phyloP scores from a whole-genome alignment of 2,329 filamentous ascomycete genomes.

The Triangularia verruculosa region DNA sequence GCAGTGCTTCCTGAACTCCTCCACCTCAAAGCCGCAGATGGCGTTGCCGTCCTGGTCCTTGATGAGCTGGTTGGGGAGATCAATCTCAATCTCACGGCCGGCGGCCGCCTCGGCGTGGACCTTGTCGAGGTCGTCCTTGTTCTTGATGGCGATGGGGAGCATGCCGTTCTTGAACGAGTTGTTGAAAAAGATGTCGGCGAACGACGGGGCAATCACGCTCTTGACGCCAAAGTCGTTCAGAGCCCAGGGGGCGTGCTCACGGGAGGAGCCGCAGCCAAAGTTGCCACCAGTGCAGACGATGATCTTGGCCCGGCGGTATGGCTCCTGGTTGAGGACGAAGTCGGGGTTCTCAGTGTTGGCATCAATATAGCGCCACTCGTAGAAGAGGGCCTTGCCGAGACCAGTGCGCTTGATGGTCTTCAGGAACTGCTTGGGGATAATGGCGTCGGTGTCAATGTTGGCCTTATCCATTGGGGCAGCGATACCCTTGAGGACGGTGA shows the following conservation, averaged over 20 bases:
- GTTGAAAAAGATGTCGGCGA: constrained; percentile 96
- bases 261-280: constrained; percentile 89
- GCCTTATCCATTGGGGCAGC: constrained; percentile 82
- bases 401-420: constrained; percentile 99
- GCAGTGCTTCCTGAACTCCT: constrained; percentile 93
- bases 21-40: constrained; percentile 79
- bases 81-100: constrained; percentile 82
- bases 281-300: constrained; percentile 88
- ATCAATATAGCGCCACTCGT: constrained; percentile 73
- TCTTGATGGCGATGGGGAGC: constrained; percentile 76
- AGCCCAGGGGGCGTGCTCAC: constrained; percentile 97
- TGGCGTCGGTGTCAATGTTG: constrained; percentile 98
- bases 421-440: constrained; percentile 98
- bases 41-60: constrained; percentile 70
- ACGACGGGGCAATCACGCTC: constrained; percentile 84
- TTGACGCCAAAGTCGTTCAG: constrained; percentile 95
- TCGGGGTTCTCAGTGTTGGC: constrained; percentile 72
- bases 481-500: constrained; percentile 78
- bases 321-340: constrained; percentile 88
- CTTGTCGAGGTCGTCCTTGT: constrained; percentile 62
- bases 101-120: constrained; percentile 76
- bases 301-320: constrained; percentile 81
- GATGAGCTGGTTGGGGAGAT: constrained; percentile 80
- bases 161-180: constrained; percentile 99
- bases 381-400: constrained; percentile 83